These are phyloP conservation scores for Naganishia onofrii DNA, from an alignment of 768 basidiomycete species.

Conservation along the genomic window DNA sequence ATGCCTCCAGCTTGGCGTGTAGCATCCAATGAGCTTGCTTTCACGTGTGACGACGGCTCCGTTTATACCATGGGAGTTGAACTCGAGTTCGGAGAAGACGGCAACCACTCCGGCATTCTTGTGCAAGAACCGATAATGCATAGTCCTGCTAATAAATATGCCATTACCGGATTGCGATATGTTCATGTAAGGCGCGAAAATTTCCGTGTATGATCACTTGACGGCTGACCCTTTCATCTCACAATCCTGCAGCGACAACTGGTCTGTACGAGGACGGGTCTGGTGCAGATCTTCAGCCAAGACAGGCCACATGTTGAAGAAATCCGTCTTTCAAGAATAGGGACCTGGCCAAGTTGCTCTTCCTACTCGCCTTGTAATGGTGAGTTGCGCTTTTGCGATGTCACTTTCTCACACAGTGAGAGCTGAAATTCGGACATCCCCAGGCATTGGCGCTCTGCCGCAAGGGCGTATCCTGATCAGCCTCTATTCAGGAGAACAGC, in stretches of 20 bases:
- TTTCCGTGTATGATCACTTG: neutral
- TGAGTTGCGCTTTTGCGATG: neutral
- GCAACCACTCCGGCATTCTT: constrained; percentile 1
- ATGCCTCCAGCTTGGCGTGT: too few relatives aligned
- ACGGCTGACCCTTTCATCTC: neutral
- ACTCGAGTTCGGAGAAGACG: constrained; percentile 15
- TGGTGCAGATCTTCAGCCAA: neutral
- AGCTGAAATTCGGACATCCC: neutral
- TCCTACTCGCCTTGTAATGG: constrained; percentile 14
- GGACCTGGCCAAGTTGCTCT: constrained; percentile 12
- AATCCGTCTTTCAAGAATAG: neutral
- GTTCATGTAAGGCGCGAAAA: neutral
- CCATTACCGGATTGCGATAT: constrained; percentile 5
- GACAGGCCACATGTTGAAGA: neutral
- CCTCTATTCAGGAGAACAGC: constrained; percentile 20
- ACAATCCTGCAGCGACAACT: neutral
- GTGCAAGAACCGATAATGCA: neutral
- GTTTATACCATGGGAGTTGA: neutral
- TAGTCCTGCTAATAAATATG: neutral
- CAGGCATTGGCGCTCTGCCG: constrained; percentile 11
- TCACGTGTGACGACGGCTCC: constrained; percentile 8
- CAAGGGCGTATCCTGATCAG: constrained; percentile 8
- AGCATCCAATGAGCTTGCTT: constrained; percentile 8
- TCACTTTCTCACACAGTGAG: too few relatives aligned
- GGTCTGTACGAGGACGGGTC: constrained; percentile 11